A percentile compares a stretch with the other conserved stretches of the same genome.
These are phyloP conservation scores for Trichosanthes cucumerina DNA, from an alignment of 306 rosid species.

Conservation along the genomic window DNA sequence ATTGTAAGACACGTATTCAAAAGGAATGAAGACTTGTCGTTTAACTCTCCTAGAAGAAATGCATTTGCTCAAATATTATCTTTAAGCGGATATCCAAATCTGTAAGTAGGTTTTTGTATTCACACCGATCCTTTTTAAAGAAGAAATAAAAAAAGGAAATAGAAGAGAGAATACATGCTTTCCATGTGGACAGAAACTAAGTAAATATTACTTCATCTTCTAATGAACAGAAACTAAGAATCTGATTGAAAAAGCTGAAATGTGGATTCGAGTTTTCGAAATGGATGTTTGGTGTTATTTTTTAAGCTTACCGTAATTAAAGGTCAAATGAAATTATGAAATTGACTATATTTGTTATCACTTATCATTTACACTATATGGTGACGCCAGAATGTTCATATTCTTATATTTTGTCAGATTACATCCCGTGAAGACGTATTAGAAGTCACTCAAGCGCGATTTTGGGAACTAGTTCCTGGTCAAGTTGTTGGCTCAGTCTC, in stretches of 20 bases:
- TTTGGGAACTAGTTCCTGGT: slow-evolving; percentile 97
- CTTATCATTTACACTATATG: neutral
- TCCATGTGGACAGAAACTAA: neutral
- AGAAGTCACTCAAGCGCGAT: slow-evolving; percentile 71
- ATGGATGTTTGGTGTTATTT: neutral
- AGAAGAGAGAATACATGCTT: neutral
- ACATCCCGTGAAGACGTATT: slow-evolving; percentile 59
- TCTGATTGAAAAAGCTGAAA: neutral
- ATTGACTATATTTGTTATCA: neutral
- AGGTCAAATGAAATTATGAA: neutral
- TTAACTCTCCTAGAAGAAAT: neutral
- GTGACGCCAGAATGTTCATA: neutral
- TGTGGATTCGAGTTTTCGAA: neutral
- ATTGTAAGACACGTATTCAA: neutral
- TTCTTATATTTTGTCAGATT: slow-evolving; percentile 31
- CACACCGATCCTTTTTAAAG: neutral
- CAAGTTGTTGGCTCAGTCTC: slow-evolving; percentile 71
- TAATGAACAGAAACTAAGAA: neutral
- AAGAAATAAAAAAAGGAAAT: neutral
- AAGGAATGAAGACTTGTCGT: neutral
- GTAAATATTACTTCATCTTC: neutral
- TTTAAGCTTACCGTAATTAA: neutral
- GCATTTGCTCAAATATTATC: neutral
- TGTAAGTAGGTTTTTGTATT: neutral
- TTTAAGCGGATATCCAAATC: neutral